These are phyloP conservation scores for Psilocybe sp. DNA, from an alignment of 768 basidiomycete species.

Conservation along the genomic window DNA sequence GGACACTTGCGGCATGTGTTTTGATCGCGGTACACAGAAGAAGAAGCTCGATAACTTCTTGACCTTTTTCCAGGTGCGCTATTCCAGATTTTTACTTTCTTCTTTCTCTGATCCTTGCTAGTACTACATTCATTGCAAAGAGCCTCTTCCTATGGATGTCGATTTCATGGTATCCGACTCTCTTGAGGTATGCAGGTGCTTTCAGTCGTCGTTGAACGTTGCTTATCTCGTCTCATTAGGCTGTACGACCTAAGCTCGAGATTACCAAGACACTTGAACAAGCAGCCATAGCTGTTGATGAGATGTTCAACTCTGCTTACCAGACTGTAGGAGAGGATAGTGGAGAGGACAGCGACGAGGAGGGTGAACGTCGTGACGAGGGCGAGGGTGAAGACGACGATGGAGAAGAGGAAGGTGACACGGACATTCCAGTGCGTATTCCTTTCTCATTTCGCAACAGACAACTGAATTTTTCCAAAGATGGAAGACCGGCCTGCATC, in stretches of 20 bases:
- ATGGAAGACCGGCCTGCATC: slow-evolving; percentile 71
- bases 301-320: slow-evolving; percentile 72
- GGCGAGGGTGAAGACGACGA: slow-evolving; percentile 43
- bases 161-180: slow-evolving; percentile 97
- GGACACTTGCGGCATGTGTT: slow-evolving; percentile 97
- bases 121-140: slow-evolving; percentile 91
- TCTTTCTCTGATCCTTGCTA: slow-evolving; percentile 19
- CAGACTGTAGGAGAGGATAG: slow-evolving; percentile 51
- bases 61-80: slow-evolving; percentile 83
- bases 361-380: slow-evolving; percentile 38
- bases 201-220: not conserved
- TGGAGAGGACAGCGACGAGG: slow-evolving; percentile 68
- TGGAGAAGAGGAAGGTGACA: slow-evolving; percentile 67
- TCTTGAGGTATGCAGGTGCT: slow-evolving; percentile 59
- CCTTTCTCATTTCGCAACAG: slow-evolving; percentile 20
- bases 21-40: slow-evolving; percentile 89
- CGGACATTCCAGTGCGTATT: slow-evolving; percentile 53
- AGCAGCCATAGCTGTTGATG: slow-evolving; percentile 86
- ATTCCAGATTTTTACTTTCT: not conserved
- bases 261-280: slow-evolving; percentile 77
- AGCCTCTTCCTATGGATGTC: slow-evolving; percentile 91
- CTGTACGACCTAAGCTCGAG: slow-evolving; percentile 79
- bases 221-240: slow-evolving; percentile 37
- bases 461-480: slow-evolving; percentile 28
- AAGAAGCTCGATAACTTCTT: slow-evolving; percentile 93